These are phyloP conservation scores for Candida tetrigidarum DNA, from an alignment of 1,139 yeast species.

Conservation along the genomic window DNA sequence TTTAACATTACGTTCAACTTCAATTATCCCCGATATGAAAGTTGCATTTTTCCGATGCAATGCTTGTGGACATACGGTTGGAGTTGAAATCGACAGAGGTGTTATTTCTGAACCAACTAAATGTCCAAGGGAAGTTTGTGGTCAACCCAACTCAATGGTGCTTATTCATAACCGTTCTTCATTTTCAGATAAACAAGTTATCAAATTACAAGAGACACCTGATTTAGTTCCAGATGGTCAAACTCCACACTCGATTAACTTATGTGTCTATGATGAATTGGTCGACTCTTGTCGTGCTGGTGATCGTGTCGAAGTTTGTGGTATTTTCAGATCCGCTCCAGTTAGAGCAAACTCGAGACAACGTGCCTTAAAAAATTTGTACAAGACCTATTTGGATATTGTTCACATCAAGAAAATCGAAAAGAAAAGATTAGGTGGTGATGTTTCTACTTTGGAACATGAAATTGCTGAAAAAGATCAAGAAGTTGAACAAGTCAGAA, in stretches of 20 bases:
- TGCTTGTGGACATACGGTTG: constrained; percentile 92
- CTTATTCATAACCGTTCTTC: constrained; percentile 89
- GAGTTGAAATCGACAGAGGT: constrained; percentile 94
- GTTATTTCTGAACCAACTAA: constrained; percentile 90
- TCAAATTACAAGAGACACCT: constrained; percentile 95
- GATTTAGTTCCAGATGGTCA: constrained; percentile 99
- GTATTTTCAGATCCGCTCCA: constrained; percentile 91
- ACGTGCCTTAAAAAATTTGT: constrained; percentile 80
- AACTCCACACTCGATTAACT: constrained; percentile 94
- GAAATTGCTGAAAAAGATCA: constrained; percentile 55
- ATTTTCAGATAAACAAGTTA: constrained; percentile 94
- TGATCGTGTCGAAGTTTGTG: constrained; percentile 94
- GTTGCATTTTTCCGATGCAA: constrained; percentile 95
- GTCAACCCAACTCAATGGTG: constrained; percentile 87
- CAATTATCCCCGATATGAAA: constrained; percentile 97
- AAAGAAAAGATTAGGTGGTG: constrained; percentile 79
- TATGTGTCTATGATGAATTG: constrained; percentile 94
- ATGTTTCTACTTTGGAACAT: constrained; percentile 63
- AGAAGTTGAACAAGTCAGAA: constrained; percentile 78
- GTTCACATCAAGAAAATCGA: constrained; percentile 91
- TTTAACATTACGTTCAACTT: constrained; percentile 82
- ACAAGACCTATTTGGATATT: constrained; percentile 92
- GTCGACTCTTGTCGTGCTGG: constrained; percentile 97
- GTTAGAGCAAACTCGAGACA: constrained; percentile 87
- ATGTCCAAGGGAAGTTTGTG: constrained; percentile 90